Conservation (phyloP, 768 basidiomycete genomes). For the Ramaria sp. region DNA sequence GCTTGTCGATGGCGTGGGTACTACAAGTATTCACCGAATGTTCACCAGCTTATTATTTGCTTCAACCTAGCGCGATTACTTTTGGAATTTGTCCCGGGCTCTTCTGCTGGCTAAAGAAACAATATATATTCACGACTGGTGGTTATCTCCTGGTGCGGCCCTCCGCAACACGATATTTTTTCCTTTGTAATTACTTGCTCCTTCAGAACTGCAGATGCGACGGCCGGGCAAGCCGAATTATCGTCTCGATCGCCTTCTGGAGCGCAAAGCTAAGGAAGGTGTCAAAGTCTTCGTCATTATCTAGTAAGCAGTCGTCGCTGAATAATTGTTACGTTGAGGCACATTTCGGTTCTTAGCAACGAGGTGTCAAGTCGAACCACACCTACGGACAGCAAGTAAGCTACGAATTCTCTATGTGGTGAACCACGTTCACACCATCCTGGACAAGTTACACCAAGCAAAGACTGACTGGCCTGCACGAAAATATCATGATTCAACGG, state of each 20-base stretch:
- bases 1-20: conserved; percentile 90
- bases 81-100: conserved; percentile 92
- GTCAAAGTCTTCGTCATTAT: conserved; percentile 94
- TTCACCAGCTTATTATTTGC: conserved; percentile 7
- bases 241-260: conserved; percentile 75
- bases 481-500: conserved; percentile 92
- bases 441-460: conserved; percentile 73
- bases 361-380: conserved; percentile 95
- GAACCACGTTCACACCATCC: not conserved
- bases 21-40: not conserved
- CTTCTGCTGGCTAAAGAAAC: conserved; percentile 78
- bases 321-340: not conserved
- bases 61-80: conserved; percentile 74
- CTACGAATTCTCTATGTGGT: conserved; percentile 5
- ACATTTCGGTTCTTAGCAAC: conserved; percentile 38
- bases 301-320: conserved; percentile 45
- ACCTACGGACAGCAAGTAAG: conserved; percentile 85
- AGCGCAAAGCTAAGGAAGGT: conserved; percentile 88
- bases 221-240: conserved; percentile 79
- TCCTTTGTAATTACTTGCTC: conserved; percentile 1
- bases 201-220: conserved; percentile 70
- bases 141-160: conserved; percentile 73
- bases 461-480: conserved; percentile 64
- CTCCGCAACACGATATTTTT: not conserved
- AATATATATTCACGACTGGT: conserved; percentile 98